These are phyloP conservation scores for Aureobasidium sp. DNA, from an alignment of 2,329 filamentous ascomycete species.

Conservation along the genomic window DNA sequence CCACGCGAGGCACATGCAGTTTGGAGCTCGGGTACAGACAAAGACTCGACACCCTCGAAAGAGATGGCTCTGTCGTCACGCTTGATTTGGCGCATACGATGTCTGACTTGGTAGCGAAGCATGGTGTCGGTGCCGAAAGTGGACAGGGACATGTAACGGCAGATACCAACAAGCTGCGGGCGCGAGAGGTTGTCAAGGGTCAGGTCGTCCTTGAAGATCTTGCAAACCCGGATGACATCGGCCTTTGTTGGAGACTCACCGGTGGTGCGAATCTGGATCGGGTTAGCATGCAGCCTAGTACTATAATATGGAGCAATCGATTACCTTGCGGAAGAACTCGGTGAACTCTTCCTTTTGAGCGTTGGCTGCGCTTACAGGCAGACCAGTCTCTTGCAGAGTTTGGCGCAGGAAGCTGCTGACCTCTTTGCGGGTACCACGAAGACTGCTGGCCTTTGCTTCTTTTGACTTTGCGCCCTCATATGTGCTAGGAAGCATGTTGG, in stretches of 20 bases:
- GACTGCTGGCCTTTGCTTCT: slow-evolving; percentile 72
- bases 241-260: slow-evolving; percentile 80
- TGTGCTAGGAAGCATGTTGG: slow-evolving; percentile 93
- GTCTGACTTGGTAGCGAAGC: slow-evolving; percentile 91
- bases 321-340: slow-evolving; percentile 92
- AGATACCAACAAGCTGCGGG: slow-evolving; percentile 94
- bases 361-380: slow-evolving; percentile 74
- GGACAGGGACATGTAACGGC: slow-evolving; percentile 95
- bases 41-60: slow-evolving; percentile 84
- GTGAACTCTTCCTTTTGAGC: slow-evolving; percentile 89
- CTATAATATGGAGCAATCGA: neutral
- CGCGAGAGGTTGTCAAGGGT: slow-evolving; percentile 94
- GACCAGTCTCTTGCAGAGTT: slow-evolving; percentile 84
- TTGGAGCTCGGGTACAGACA: slow-evolving; percentile 90
- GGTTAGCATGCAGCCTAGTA: slow-evolving; percentile 13
- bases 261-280: slow-evolving; percentile 52
- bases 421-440: slow-evolving; percentile 83
- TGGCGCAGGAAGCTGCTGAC: slow-evolving; percentile 83
- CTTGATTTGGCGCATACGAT: slow-evolving; percentile 99
- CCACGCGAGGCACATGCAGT: slow-evolving; percentile 85
- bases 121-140: slow-evolving; percentile 96
- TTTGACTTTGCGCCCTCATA: slow-evolving; percentile 89
- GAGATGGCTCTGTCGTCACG: slow-evolving; percentile 90
- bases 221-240: slow-evolving; percentile 97
- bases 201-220: slow-evolving; percentile 95